These are phyloP conservation scores for Ormosia emarginata DNA, from an alignment of 306 rosid species.

Conservation along the genomic window DNA sequence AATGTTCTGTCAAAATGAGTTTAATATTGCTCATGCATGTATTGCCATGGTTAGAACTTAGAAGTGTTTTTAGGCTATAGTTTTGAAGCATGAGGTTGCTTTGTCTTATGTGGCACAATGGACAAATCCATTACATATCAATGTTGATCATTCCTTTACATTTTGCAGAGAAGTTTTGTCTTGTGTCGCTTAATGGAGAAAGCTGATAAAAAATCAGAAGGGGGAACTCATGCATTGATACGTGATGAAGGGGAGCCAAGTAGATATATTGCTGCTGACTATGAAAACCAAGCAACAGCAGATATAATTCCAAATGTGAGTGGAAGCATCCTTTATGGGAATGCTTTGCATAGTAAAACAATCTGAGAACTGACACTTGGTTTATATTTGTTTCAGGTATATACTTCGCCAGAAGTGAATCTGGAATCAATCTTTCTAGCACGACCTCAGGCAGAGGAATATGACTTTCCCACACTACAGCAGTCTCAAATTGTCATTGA, in stretches of 20 bases:
- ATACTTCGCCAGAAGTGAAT: neutral
- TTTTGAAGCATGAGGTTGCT: neutral
- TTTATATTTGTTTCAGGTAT: slow-evolving; percentile 13
- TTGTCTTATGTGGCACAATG: neutral
- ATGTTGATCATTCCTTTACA: neutral
- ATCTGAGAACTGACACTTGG: neutral
- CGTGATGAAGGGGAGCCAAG: slow-evolving; percentile 24
- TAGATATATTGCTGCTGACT: neutral
- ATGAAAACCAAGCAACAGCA: neutral
- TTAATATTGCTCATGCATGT: neutral
- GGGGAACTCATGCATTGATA: neutral
- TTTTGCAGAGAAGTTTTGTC: slow-evolving; percentile 34
- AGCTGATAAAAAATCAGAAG: slow-evolving; percentile 13
- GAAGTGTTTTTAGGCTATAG: neutral
- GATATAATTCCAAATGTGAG: slow-evolving; percentile 29
- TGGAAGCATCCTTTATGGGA: neutral
- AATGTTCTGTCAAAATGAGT: neutral
- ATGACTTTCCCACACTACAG: neutral
- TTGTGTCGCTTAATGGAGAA: slow-evolving; percentile 41
- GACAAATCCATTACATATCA: neutral
- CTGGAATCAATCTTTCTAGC: neutral
- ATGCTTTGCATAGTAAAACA: neutral
- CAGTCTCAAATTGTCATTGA: neutral
- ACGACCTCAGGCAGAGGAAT: neutral
- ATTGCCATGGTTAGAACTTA: neutral